Evolutionary conservation across 2,329 filamentous ascomycete genomes (phyloP), one percentile per base, ranked within the genome.

Genomic region (Rhynchosporium graminicola): DNA sequence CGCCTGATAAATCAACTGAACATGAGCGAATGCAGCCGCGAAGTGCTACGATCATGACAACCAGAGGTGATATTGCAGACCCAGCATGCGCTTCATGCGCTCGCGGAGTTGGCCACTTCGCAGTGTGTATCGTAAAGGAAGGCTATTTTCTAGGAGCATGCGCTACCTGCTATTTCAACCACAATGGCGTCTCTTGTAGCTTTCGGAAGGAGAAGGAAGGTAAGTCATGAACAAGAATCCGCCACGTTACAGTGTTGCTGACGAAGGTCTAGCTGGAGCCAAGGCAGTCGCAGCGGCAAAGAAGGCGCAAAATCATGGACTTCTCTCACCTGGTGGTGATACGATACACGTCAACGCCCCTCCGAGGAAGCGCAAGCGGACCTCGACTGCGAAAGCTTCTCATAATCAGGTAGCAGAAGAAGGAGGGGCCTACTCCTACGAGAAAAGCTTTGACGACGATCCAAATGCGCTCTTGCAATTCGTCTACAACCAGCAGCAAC

Each of bases 131-230:
- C 13, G 59, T 62, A 36, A 52, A 66, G 8, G 65, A 65, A 12
- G 63, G 59, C n/a, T 71, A 61, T 61, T 70, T 69, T 36, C 40
- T 62, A 50, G 68, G 68, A 6, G 66, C 69, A 20, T 71, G 69
- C 43, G 64, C 67, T n/a, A 70, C 68, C 13, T 71, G 69, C 59
- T 66, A 70, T 20, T 65, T 69, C 65, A 62, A 48, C 26, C 65
- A 66, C 8, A 67, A 67, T 33, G 68, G 68, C 3, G 68, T 68
- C 55, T 28, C 62, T 6, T 70, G 69, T 40, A 65, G 58, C 60
- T 47, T 70, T 13, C 65, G 68, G 38, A 60, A 45, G 10, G 63
- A 60, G 33, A 33, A 47, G 29, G 61, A 60, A 43, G 62, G 67
- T 64, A 36, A 43, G 57, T 29, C 13, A 52, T 20, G 31, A 10